A percentile compares a stretch with the other conserved stretches of the same genome.
Conservation (phyloP, 495 filamentous ascomycete species). For the Xylaria grammica region DNA sequence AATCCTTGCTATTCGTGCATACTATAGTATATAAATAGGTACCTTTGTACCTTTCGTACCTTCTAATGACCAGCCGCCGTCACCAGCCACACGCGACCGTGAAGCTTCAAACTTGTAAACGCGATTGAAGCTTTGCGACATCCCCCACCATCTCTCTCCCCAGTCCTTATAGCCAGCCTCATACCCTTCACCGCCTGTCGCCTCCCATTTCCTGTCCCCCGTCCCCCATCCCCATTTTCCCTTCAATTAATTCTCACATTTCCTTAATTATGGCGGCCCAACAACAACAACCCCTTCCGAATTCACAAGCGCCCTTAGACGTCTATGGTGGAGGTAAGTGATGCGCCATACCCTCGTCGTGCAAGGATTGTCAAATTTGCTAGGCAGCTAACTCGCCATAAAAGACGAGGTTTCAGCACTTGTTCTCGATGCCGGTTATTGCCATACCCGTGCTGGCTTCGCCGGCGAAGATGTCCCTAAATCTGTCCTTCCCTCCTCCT, state of each 20-base stretch:
- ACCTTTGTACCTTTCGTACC: too few relatives aligned
- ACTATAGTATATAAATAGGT: too few relatives aligned
- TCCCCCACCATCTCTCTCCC: neutral
- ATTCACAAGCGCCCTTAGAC: constrained; percentile 59
- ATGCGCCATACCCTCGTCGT: constrained; percentile 18
- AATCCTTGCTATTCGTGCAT: too few relatives aligned
- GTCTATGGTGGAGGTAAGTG: constrained; percentile 82
- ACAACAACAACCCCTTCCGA: constrained; percentile 38
- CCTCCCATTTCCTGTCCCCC: neutral
- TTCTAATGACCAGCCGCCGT: neutral
- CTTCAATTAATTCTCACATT: too few relatives aligned
- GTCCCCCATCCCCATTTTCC: neutral
- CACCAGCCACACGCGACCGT: constrained; percentile 17
- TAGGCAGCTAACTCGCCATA: neutral
- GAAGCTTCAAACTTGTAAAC: neutral
- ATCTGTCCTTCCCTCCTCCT: constrained; percentile 86
- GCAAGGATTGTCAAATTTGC: constrained; percentile 22
- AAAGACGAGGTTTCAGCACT: constrained; percentile 95
- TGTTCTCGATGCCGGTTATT: constrained; percentile 93
- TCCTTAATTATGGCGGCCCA: constrained; percentile 29
- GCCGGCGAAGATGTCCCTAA: constrained; percentile 98
- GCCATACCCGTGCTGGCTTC: constrained; percentile 89
- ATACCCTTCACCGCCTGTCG: neutral
- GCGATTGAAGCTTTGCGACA: neutral
- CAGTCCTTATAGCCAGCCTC: too few relatives aligned